Percentiles rank a stretch among this genome's conserved stretches.
phyloP scores from a whole-genome alignment of 768 basidiomycete species.

The Boletus rubescentipes region DNA sequence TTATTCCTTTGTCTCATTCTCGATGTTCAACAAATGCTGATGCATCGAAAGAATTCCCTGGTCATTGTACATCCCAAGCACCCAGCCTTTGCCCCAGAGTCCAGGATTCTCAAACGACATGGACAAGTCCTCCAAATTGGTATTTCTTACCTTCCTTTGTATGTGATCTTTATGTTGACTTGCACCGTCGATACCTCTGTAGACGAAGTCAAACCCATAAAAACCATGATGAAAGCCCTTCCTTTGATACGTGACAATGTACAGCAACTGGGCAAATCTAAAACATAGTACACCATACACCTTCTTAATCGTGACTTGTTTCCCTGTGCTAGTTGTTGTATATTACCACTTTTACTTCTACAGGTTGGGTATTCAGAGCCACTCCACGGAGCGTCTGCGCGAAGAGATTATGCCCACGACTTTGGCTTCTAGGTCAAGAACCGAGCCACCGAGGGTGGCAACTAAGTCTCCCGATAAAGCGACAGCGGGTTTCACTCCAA shows the following conservation, averaged over 20 bases:
- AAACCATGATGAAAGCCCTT: slow-evolving; percentile 66
- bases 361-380: slow-evolving; percentile 34
- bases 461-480: slow-evolving; percentile 50
- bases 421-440: slow-evolving; percentile 45
- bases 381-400: slow-evolving; percentile 46
- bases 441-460: slow-evolving; percentile 52
- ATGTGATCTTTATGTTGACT: background rate
- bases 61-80: slow-evolving; percentile 70
- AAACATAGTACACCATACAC: slow-evolving; percentile 7
- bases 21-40: slow-evolving; percentile 4
- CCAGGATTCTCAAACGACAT: slow-evolving; percentile 54
- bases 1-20: slow-evolving; percentile 9
- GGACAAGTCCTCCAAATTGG: slow-evolving; percentile 65
- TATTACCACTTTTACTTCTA: slow-evolving; percentile 5
- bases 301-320: background rate
- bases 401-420: slow-evolving; percentile 57
- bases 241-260: slow-evolving; percentile 64
- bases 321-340: slow-evolving; percentile 5
- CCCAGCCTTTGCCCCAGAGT: slow-evolving; percentile 42
- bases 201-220: slow-evolving; percentile 76
- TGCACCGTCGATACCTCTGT: background rate
- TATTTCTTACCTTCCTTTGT: slow-evolving; percentile 32
- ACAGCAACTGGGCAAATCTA: slow-evolving; percentile 26
- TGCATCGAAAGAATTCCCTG: slow-evolving; percentile 59
- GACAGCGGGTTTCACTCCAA: slow-evolving; percentile 19